Conservation (phyloP, 495 filamentous ascomycete species). For the Viridothelium virens region DNA sequence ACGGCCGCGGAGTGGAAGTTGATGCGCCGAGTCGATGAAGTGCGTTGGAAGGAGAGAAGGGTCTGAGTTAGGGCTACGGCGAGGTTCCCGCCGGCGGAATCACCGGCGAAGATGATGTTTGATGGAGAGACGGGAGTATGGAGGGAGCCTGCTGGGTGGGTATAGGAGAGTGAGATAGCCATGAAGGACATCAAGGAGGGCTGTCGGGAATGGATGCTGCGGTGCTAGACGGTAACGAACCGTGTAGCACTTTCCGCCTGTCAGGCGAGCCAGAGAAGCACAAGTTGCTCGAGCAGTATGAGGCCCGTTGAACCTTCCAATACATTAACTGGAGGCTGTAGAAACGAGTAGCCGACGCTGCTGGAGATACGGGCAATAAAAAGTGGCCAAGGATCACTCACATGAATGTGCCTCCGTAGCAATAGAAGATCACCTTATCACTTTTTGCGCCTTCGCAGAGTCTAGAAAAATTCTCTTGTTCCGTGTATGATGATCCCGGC, state of each 20-base stretch:
- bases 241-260: neutral
- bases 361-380: no score
- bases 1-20: slow-evolving; percentile 17
- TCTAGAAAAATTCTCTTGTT: neutral
- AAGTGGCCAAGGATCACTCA: no score
- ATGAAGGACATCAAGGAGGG: slow-evolving; percentile 28
- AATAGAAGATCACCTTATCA: neutral
- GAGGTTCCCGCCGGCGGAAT: slow-evolving; percentile 25
- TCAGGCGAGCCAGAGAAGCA: neutral
- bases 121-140: slow-evolving; percentile 19
- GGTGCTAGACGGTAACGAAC: slow-evolving; percentile 34
- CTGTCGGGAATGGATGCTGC: slow-evolving; percentile 33
- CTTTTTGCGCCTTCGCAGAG: neutral
- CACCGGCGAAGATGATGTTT: slow-evolving; percentile 23
- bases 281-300: neutral
- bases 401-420: neutral
- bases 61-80: slow-evolving; percentile 21
- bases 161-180: slow-evolving; percentile 23
- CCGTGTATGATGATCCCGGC: neutral
- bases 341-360: no score
- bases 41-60: slow-evolving; percentile 6
- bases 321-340: neutral
- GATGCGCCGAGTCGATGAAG: neutral
- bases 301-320: neutral
- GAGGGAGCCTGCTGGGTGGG: slow-evolving; percentile 16